Evolutionary conservation across 2,329 filamentous ascomycete genomes (phyloP), one percentile per base, ranked within the genome.

Genomic region (Colletotrichum sp.): DNA sequence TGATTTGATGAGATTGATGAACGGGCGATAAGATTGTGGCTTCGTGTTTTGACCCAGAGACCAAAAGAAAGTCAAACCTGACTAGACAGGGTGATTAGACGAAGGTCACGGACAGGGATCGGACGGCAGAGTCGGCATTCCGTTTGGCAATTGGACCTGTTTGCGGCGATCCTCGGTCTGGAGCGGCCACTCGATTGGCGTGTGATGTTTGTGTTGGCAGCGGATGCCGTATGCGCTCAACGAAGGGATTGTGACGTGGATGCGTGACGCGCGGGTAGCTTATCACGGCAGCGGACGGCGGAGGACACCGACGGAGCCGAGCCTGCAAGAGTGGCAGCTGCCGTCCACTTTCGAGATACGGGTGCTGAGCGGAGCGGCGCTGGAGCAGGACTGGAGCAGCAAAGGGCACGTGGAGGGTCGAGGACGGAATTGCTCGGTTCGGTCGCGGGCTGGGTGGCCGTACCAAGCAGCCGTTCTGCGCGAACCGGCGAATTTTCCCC

Each of bases 1-100:
- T 76, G 66, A 76, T 76, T 76, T 76, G 75, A 76, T 76, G 66
- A 76, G 75, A 76, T 76, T 76, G 75, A 76, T 76, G 69, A 73
- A 8, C 16, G 34, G n/a, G 21, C 62, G 75, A 75, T 67, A 71
- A 71, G 60, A 76, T 75, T 21, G 21, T 30, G 21, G 24, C 64
- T 57, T 39, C 34, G 70, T 44, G 36, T 72, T 72, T 32, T 64
- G 69, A 36, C n/a, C n/a, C 30, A 16, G 34, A 30, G 30, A 26
- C 21, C 30, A 32, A 60, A 59, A 32, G 21, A 59, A 71, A 36
- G 59, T 28, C 59, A 57, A 62, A 63, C 65, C 57, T 30, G 71
- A 34, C 13, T 36, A 34, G 28, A 24, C 64, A 12, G 30, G n/a
- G 18, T 60, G 49, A 75, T 66, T 71, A 69, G 68, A 49, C 60